Evolutionary conservation across 148 eudicot genomes (phyloP).

Genomic region (Cornus suecica): DNA sequence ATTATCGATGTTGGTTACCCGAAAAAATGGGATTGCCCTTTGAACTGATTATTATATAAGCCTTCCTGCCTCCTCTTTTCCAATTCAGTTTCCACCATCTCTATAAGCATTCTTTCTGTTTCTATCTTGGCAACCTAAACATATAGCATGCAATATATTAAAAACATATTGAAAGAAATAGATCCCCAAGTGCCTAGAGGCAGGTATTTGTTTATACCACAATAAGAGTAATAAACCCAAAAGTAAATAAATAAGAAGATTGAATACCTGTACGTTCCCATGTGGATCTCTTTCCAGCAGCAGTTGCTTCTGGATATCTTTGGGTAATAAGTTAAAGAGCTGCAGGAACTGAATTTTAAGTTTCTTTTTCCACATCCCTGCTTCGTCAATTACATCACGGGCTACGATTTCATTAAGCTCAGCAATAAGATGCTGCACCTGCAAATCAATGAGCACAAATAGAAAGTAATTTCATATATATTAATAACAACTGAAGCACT

Average conservation of each 20-base stretch:
- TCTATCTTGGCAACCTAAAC: slow-evolving; percentile 19
- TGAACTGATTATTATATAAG: slow-evolving; percentile 4
- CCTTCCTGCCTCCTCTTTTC: slow-evolving; percentile 4
- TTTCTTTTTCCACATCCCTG: slow-evolving; percentile 42
- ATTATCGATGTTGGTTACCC: neutral
- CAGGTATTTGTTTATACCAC: neutral
- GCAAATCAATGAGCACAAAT: slow-evolving; percentile 16
- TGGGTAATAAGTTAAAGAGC: slow-evolving; percentile 38
- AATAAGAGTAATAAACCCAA: neutral
- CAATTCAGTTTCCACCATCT: slow-evolving; percentile 18
- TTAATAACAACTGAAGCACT: neutral
- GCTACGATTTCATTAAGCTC: slow-evolving; percentile 48
- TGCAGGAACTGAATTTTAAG: slow-evolving; percentile 30
- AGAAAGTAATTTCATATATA: neutral
- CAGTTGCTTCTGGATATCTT: slow-evolving; percentile 40
- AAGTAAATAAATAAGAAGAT: neutral
- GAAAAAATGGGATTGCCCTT: slow-evolving; percentile 19
- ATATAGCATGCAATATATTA: neutral
- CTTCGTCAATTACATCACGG: slow-evolving; percentile 34
- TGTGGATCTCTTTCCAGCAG: slow-evolving; percentile 47
- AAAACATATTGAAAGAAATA: neutral
- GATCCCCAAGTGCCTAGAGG: neutral
- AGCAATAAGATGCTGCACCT: slow-evolving; percentile 67
- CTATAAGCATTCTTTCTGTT: slow-evolving; percentile 18
- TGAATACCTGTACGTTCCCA: slow-evolving; percentile 42